Evolutionary conservation across 495 filamentous ascomycete genomes (phyloP).

Genomic region (Xylaria palmicola): DNA sequence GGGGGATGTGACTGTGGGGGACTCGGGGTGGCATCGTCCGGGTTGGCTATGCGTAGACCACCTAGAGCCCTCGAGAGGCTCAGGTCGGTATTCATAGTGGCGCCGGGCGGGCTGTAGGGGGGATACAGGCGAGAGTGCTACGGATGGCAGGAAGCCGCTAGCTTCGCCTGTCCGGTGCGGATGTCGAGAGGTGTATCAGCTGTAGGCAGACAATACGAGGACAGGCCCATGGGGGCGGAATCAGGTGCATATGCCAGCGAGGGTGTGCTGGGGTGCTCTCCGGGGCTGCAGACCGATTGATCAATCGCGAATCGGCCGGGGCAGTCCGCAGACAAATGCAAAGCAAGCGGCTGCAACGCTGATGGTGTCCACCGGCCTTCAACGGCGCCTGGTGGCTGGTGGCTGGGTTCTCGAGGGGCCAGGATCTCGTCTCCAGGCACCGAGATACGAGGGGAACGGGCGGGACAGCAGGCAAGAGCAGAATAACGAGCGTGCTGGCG

Average conservation of each 20-base stretch:
- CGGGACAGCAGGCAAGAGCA: neutral
- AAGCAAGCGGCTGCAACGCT: neutral
- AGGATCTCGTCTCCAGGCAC: conserved; percentile 9
- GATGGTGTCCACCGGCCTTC: too few relatives aligned
- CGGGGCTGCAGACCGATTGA: conserved; percentile 8
- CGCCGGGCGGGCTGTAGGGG: neutral
- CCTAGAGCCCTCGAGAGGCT: conserved; percentile 91
- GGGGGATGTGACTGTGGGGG: conserved; percentile 45
- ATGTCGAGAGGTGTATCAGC: too few relatives aligned
- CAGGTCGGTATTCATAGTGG: conserved; percentile 82
- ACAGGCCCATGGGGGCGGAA: conserved; percentile 1
- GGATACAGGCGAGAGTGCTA: neutral
- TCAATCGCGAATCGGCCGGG: neutral
- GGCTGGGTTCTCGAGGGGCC: conserved; percentile 2
- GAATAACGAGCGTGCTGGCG: conserved; percentile 3
- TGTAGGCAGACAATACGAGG: too few relatives aligned
- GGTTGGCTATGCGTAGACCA: conserved; percentile 95
- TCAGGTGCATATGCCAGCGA: conserved; percentile 5
- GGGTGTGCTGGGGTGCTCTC: conserved; percentile 1
- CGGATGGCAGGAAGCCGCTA: neutral
- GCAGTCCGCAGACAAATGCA: neutral
- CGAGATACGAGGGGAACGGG: conserved; percentile 6
- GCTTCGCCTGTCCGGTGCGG: neutral
- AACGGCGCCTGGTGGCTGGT: neutral
- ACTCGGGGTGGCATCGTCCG: conserved; percentile 73